Base-by-base conservation (phyloP, 1,284 basidiomycete species). In the Trametes sp. region DNA sequence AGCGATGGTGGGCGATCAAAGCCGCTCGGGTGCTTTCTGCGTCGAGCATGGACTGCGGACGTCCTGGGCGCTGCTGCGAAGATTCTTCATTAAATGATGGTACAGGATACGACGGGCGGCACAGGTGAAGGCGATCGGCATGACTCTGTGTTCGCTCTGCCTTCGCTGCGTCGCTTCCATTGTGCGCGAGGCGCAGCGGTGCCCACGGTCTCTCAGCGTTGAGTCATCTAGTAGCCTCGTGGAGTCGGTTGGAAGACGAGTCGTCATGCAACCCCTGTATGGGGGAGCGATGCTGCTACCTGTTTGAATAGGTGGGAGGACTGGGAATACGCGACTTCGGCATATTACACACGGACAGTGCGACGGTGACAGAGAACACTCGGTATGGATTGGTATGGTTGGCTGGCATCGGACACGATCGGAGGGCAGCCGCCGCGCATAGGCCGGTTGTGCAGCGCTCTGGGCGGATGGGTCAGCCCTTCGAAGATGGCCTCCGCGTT, bases 361-460 rank as follows among this genome's bases (percentile, higher is more conserved):
- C 45, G 16, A 59, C 44, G 41, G 19, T 24, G 51, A 35, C 48
- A 36, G 45, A 53, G 52, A 33, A 29, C 38, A 14, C 51, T 48
- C 45, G 58, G 44, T 59, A 31, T 44, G 33, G 58, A 19, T 23
- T 49, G 58, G 44, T 59, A 31, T 44, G 33, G 58, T 8, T 23
- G 13, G 44, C 5, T 21, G 26, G 42, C 58, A 31, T 59, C 58
- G 50, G 58, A 44, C 44, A 51, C 51, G 52, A 59, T 59, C 58
- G 51, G 58, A 54, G 49, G 36, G 51, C 24, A 4, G 26, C 50
- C 53, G 53, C 21, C 38, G 38, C n/a, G 21, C 45, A n/a, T 24
- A n/a, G n/a, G 13, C 21, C 42, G 42, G 42, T 4, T 45, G 24
- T 26, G 21, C 42, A 45, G 24, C 42, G 42, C 42, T 23, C 42